These are phyloP conservation scores for Pleoardoris graminearum DNA, from an alignment of 2,329 filamentous ascomycete species.

Conservation along the genomic window DNA sequence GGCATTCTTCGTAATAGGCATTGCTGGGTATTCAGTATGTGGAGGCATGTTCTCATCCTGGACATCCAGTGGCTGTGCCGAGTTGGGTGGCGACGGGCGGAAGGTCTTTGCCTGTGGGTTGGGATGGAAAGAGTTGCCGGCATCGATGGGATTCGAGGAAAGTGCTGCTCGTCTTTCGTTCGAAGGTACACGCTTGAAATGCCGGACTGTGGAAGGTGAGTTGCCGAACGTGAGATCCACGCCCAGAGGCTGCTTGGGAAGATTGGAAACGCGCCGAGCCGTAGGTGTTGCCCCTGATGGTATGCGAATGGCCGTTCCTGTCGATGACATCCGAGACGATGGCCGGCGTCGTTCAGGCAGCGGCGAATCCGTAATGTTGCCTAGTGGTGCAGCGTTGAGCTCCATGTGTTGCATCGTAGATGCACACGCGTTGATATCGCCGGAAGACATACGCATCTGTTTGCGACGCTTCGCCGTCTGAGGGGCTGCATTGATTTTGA, in stretches of 20 bases:
- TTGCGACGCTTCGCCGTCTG: slow-evolving; percentile 57
- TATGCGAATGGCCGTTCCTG: slow-evolving; percentile 43
- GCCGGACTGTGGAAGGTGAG: slow-evolving; percentile 84
- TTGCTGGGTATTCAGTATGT: slow-evolving; percentile 56
- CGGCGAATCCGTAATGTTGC: slow-evolving; percentile 44
- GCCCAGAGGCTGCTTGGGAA: slow-evolving; percentile 73
- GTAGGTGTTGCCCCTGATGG: slow-evolving; percentile 47
- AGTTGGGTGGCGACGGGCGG: slow-evolving; percentile 40
- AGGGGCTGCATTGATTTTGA: slow-evolving; percentile 59
- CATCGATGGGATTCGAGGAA: slow-evolving; percentile 33
- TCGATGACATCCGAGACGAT: slow-evolving; percentile 44
- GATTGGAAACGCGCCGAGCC: slow-evolving; percentile 48
- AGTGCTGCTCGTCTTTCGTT: slow-evolving; percentile 45
- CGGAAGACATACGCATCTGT: slow-evolving; percentile 51
- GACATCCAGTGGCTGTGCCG: slow-evolving; percentile 33
- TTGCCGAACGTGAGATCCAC: slow-evolving; percentile 94
- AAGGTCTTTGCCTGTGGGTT: slow-evolving; percentile 45
- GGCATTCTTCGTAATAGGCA: slow-evolving; percentile 70
- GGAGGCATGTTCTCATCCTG: slow-evolving; percentile 66
- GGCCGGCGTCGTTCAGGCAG: slow-evolving; percentile 31
- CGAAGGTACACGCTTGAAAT: slow-evolving; percentile 87
- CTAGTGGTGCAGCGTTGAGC: slow-evolving; percentile 49
- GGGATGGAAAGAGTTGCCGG: slow-evolving; percentile 34
- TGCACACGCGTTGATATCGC: slow-evolving; percentile 37
- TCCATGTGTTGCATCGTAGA: slow-evolving; percentile 49